Evolutionary conservation across 495 filamentous ascomycete species (phyloP).

Genomic region (Daldinia caldariorum): DNA sequence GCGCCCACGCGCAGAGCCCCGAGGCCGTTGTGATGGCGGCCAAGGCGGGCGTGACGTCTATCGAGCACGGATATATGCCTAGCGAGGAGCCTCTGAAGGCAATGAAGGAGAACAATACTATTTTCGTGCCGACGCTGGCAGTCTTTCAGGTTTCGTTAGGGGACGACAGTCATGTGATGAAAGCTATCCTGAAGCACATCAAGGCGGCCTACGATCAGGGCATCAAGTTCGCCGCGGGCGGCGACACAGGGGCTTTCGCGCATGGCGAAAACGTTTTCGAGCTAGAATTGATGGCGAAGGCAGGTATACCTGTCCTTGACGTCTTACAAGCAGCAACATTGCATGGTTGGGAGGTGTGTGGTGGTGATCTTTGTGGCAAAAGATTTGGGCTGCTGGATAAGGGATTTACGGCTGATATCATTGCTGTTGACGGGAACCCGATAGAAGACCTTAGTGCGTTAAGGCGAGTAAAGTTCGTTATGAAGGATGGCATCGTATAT

Average conservation of each 20-base stretch:
- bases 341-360: slow-evolving; percentile 63
- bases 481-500: slow-evolving; percentile 62
- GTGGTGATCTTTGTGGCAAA: slow-evolving; percentile 57
- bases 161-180: slow-evolving; percentile 15
- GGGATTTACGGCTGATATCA: slow-evolving; percentile 60
- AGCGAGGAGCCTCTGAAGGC: slow-evolving; percentile 49
- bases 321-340: slow-evolving; percentile 57
- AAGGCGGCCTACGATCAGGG: slow-evolving; percentile 54
- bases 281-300: slow-evolving; percentile 60
- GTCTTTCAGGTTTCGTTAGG: slow-evolving; percentile 47
- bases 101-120: slow-evolving; percentile 52
- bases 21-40: slow-evolving; percentile 58
- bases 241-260: slow-evolving; percentile 62
- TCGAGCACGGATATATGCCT: slow-evolving; percentile 61
- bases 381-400: slow-evolving; percentile 60
- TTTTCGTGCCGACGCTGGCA: slow-evolving; percentile 63
- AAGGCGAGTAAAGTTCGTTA: slow-evolving; percentile 61
- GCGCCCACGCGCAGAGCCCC: slow-evolving; percentile 56
- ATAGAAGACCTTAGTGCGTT: slow-evolving; percentile 50
- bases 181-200: slow-evolving; percentile 44
- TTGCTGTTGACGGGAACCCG: slow-evolving; percentile 55
- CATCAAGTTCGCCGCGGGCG: slow-evolving; percentile 58
- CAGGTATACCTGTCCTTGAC: slow-evolving; percentile 60
- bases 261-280: slow-evolving; percentile 63
- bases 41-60: slow-evolving; percentile 59